phyloP scores from a whole-genome alignment of 1,284 basidiomycete genomes.

The Cryptococcus sp. region DNA sequence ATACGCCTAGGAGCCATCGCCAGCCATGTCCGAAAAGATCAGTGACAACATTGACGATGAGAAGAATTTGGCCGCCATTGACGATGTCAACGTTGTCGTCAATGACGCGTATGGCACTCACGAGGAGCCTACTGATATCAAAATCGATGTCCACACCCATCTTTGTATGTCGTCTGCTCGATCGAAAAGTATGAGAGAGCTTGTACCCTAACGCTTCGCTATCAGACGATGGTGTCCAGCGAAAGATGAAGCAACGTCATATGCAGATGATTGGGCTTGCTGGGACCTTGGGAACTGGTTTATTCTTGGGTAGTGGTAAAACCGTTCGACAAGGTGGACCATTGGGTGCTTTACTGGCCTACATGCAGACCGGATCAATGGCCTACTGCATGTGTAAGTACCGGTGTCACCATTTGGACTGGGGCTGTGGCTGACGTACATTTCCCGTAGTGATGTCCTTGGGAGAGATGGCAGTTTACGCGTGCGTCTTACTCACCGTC shows the following conservation, averaged over 20 bases:
- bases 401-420: background rate
- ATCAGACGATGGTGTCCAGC: constrained; percentile 25
- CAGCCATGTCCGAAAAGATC: too few species aligned
- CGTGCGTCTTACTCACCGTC: background rate
- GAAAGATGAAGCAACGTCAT: constrained; percentile 32
- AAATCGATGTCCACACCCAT: constrained; percentile 21
- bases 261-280: constrained; percentile 33
- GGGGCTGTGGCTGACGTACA: background rate
- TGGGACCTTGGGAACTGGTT: constrained; percentile 59
- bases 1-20: too few species aligned
- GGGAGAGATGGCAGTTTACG: constrained; percentile 45
- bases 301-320: constrained; percentile 76
- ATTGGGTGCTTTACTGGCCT: constrained; percentile 39
- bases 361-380: constrained; percentile 19
- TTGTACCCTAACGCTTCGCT: background rate
- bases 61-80: too few species aligned
- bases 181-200: background rate
- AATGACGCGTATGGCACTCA: too few species aligned
- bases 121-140: constrained; percentile 2
- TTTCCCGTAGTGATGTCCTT: constrained; percentile 38
- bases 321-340: constrained; percentile 54
- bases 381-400: constrained; percentile 15
- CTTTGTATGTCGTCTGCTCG: constrained; percentile 7
- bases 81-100: too few species aligned
- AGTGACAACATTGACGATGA: too few species aligned